Conservation (phyloP, 2,329 filamentous ascomycete genomes). For the Lachnum nothofagi region DNA sequence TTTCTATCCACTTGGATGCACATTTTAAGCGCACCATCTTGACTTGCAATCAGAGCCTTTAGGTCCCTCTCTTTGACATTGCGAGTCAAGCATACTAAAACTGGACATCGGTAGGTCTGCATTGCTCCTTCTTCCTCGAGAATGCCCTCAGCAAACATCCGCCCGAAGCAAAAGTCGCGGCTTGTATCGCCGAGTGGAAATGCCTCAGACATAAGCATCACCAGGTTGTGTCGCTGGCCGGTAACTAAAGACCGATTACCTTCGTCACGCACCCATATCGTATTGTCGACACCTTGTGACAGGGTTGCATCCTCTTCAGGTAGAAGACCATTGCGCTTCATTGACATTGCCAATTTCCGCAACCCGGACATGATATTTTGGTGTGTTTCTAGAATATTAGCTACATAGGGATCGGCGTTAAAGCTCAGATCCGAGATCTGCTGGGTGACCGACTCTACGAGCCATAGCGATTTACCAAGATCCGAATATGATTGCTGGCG, state of each 20-base stretch:
- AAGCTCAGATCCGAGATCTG: conserved; percentile 15
- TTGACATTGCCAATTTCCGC: conserved; percentile 70
- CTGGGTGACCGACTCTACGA: conserved; percentile 49
- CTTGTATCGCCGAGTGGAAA: conserved; percentile 73
- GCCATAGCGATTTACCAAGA: conserved; percentile 80
- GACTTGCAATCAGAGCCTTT: conserved; percentile 70
- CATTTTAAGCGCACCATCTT: conserved; percentile 72
- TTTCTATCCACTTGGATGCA: conserved; percentile 65
- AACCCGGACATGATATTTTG: conserved; percentile 59
- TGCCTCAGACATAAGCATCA: conserved; percentile 52
- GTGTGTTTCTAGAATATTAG: conserved; percentile 44
- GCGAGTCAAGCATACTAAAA: conserved; percentile 70
- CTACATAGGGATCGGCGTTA: conserved; percentile 24
- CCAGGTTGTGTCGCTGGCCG: conserved; percentile 22
- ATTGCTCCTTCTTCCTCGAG: conserved; percentile 68
- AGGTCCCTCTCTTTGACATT: conserved; percentile 64
- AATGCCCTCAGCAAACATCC: conserved; percentile 68
- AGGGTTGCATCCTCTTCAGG: conserved; percentile 59
- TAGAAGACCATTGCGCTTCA: conserved; percentile 77
- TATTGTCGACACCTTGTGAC: conserved; percentile 74
- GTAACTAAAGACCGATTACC: conserved; percentile 27
- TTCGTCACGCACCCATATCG: conserved; percentile 71
- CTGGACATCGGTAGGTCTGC: conserved; percentile 65
- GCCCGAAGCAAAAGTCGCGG: conserved; percentile 72
- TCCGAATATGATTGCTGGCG: conserved; percentile 78